phyloP scores from a whole-genome alignment of 164 flowering plant genomes.

The Vitis riparia region DNA sequence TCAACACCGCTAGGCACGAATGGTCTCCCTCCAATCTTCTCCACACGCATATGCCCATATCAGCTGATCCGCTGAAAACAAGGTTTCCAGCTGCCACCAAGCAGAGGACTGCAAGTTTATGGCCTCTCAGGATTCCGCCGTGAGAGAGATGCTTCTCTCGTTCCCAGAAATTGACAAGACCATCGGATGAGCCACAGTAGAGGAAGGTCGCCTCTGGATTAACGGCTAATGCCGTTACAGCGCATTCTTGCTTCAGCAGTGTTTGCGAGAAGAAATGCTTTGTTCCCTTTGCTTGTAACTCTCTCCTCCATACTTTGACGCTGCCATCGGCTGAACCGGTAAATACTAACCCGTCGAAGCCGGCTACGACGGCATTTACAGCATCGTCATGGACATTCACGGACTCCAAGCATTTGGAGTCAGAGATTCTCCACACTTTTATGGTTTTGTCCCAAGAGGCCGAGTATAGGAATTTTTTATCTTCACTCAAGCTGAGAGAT shows the following conservation, averaged over 20 bases:
- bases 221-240: constrained; percentile 51
- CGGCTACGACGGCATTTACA: constrained; percentile 42
- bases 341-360: constrained; percentile 48
- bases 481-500: constrained; percentile 46
- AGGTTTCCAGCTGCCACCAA: constrained; percentile 40
- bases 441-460: constrained; percentile 63
- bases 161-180: constrained; percentile 57
- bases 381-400: constrained; percentile 57
- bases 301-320: constrained; percentile 57
- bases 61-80: constrained; percentile 59
- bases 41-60: constrained; percentile 57
- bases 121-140: constrained; percentile 47
- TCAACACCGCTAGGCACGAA: constrained; percentile 27
- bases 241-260: constrained; percentile 55
- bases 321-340: constrained; percentile 64
- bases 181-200: constrained; percentile 57
- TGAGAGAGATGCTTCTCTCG: constrained; percentile 27
- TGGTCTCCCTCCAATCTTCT: constrained; percentile 27
- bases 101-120: constrained; percentile 51
- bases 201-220: constrained; percentile 27
- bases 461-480: constrained; percentile 40
- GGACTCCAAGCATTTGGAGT: constrained; percentile 54
- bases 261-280: constrained; percentile 58
- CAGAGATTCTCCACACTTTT: constrained; percentile 50
- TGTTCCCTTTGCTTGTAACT: constrained; percentile 53